Evolutionary conservation across 2,329 filamentous ascomycete species (phyloP), one percentile per base, ranked within the genome.

Genomic region (Aspergillus sp.): DNA sequence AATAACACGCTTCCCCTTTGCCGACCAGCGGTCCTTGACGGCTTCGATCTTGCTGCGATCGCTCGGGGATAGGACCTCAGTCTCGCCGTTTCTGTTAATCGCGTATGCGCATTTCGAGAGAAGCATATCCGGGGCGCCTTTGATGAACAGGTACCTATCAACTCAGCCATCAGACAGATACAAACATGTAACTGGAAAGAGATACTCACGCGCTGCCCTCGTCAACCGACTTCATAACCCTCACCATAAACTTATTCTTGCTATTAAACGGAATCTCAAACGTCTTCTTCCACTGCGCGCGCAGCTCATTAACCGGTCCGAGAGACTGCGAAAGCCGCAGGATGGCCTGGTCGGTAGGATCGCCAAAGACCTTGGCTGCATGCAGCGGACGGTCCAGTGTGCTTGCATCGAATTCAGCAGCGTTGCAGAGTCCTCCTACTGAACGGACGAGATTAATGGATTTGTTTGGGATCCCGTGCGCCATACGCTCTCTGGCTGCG

Each of bases 171-270:
- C 17, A 24, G 24, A 24, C 24, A 24, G 5, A 24, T 6, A 24
- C 24, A 24, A 24, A 4, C 20, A 20, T 20, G 20, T 24, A 24
- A 24, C 5, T 7, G 24, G 2, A 5, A 9, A 37, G n/a, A 27
- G 6, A 13, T 9, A 45, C 53, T 45, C 34, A 56, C 53, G 11
- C 46, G 22, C 11, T 49, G n/a, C 13, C 56, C 54, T 13, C 27
- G 53, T 7, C 59, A 58, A 8, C 58, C 1, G 70, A 69, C 11
- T 78, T 78, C 49, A 88, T 83, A 0, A 86, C 82, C 34, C 85
- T 81, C 54, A 92, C 83, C 85, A 91, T 92, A 69, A 86, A 92
- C 73, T 93, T 93, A 75, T 91, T 92, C 78, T 90, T 90, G 75
- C 87, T 90, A 76, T 92, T 92, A 72, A 93, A 93, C 0, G 87